Conservation (phyloP, 2,329 filamentous ascomycete species). For the Claviceps fusiformis region DNA sequence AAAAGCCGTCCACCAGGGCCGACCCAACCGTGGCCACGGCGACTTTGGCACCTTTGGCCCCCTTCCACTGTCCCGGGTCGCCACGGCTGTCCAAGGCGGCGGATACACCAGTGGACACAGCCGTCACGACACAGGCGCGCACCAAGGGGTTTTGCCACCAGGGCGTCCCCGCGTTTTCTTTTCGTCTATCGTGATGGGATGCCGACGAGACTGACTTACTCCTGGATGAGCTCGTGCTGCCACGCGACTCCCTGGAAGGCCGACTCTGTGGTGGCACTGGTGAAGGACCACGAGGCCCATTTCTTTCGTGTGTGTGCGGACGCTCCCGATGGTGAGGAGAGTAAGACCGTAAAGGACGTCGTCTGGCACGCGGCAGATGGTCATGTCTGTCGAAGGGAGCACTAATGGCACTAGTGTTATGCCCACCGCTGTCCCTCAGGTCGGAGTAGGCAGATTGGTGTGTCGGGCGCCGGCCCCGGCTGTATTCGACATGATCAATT, state of each 20-base stretch:
- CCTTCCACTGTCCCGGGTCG: constrained; percentile 32
- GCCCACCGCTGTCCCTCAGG: neutral
- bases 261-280: neutral
- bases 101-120: constrained; percentile 32
- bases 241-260: neutral
- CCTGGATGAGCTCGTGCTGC: neutral
- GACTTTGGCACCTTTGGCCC: constrained; percentile 34
- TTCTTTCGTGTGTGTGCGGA: neutral
- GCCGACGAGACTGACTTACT: neutral
- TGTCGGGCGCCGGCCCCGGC: neutral
- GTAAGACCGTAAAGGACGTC: neutral
- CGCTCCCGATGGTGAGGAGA: constrained; percentile 1
- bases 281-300: neutral
- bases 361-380: neutral
- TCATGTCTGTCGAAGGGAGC: neutral
- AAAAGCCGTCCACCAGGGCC: constrained; percentile 33
- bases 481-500: neutral
- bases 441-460: neutral
- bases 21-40: constrained; percentile 35
- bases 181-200: neutral
- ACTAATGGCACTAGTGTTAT: neutral
- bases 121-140: constrained; percentile 29
- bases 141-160: constrained; percentile 26
- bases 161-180: neutral
- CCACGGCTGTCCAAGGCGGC: constrained; percentile 32